Conservation (phyloP, 176 grass and related monocot genomes). For the Cenchrus purpureus region DNA sequence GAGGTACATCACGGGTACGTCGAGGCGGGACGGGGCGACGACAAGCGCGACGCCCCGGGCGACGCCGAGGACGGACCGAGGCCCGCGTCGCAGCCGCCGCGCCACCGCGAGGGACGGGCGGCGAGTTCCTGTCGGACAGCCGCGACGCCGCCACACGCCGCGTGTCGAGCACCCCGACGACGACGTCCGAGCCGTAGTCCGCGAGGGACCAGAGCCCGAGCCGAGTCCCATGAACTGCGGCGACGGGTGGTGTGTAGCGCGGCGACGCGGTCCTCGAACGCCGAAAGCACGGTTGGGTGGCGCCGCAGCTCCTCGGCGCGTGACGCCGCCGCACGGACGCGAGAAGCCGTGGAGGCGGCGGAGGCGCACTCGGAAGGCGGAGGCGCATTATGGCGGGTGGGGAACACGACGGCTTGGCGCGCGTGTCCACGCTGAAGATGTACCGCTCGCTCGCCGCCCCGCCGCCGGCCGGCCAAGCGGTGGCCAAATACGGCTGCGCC, state of each 20-base stretch:
- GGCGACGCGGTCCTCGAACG: conserved; percentile 77
- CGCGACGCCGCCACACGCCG: conserved; percentile 84
- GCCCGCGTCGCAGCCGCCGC: conserved; percentile 74
- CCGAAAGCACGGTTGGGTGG: conserved; percentile 73
- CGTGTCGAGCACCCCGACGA: conserved; percentile 91
- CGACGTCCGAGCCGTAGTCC: too few relatives aligned
- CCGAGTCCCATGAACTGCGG: too few relatives aligned
- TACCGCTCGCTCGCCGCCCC: too few relatives aligned
- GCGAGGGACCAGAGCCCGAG: too few relatives aligned
- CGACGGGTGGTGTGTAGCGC: conserved; percentile 15
- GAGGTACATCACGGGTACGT: too few relatives aligned
- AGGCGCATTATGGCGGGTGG: too few relatives aligned
- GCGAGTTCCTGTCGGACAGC: conserved; percentile 84
- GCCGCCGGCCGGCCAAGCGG: neutral
- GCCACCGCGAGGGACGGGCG: conserved; percentile 78
- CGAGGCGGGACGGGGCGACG: too few relatives aligned
- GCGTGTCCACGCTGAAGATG: conserved; percentile 79
- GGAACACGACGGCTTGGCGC: conserved; percentile 70
- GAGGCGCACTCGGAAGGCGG: too few relatives aligned
- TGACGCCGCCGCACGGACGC: conserved; percentile 52
- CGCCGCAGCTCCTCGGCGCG: conserved; percentile 59
- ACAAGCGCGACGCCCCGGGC: too few relatives aligned
- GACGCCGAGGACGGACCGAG: conserved; percentile 43
- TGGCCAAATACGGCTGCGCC: too few relatives aligned
- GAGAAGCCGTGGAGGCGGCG: conserved; percentile 77